A percentile compares a stretch with the other conserved stretches of the same genome.
Evolutionary conservation across 345 rosid species (phyloP).

Genomic region (Cardamine chenopodiifolia): DNA sequence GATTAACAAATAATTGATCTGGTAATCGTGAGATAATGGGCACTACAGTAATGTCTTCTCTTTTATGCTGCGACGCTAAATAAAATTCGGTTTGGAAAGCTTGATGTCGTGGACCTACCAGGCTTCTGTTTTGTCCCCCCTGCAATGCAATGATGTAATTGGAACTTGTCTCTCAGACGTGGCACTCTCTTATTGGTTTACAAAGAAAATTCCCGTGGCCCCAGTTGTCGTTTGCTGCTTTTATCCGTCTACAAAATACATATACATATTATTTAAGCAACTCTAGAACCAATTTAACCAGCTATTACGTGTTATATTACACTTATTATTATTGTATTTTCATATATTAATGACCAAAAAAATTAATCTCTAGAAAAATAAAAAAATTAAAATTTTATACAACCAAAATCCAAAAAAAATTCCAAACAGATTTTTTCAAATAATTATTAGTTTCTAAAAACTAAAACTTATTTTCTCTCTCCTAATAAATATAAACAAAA

Average conservation of each 20-base stretch:
- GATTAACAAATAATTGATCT: neutral
- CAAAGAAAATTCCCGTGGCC: neutral
- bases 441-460: no score
- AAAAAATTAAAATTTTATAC: no score
- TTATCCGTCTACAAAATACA: conserved; percentile 2
- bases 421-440: no score
- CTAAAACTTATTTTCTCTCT: no score
- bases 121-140: conserved; percentile 40
- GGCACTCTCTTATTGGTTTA: conserved; percentile 18
- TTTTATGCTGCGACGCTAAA: neutral
- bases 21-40: conserved; percentile 1
- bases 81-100: conserved; percentile 15
- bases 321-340: no score
- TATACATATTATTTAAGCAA: no score
- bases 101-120: conserved; percentile 21
- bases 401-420: no score
- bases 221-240: conserved; percentile 29
- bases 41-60: neutral
- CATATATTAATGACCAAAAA: no score
- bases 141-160: conserved; percentile 32
- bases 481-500: no score
- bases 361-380: no score
- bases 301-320: no score
- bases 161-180: conserved; percentile 31
- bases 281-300: no score